Conservation (phyloP, 345 rosid genomes). For the Moricandia moricandioides region DNA sequence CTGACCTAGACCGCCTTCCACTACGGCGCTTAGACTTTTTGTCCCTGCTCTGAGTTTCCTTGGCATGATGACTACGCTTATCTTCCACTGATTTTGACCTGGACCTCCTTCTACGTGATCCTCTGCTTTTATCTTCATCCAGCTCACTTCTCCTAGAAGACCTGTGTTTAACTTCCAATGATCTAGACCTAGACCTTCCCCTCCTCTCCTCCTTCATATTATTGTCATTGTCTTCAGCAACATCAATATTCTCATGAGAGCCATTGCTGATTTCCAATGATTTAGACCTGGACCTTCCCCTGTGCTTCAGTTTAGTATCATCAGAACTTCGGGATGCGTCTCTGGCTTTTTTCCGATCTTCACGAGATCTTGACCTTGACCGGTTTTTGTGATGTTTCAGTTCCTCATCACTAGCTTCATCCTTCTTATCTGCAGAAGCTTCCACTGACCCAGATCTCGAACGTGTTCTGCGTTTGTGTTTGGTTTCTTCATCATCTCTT, state of each 20-base stretch:
- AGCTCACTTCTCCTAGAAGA: slow-evolving; percentile 37
- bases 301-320: slow-evolving; percentile 48
- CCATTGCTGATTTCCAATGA: slow-evolving; percentile 43
- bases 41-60: slow-evolving; percentile 49
- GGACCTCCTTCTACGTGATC: slow-evolving; percentile 59
- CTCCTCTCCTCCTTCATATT: slow-evolving; percentile 45
- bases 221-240: slow-evolving; percentile 42
- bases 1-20: slow-evolving; percentile 63
- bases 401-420: slow-evolving; percentile 43
- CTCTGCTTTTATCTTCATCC: slow-evolving; percentile 41
- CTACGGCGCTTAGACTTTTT: slow-evolving; percentile 54
- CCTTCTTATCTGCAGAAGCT: slow-evolving; percentile 40
- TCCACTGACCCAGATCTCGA: slow-evolving; percentile 65
- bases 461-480: slow-evolving; percentile 43
- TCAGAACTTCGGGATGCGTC: slow-evolving; percentile 42
- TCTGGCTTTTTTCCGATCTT: slow-evolving; percentile 40
- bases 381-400: slow-evolving; percentile 40
- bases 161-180: slow-evolving; percentile 43
- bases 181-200: slow-evolving; percentile 60
- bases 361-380: slow-evolving; percentile 62
- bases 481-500: slow-evolving; percentile 47
- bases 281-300: slow-evolving; percentile 53
- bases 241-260: slow-evolving; percentile 39
- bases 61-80: slow-evolving; percentile 39
- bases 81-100: slow-evolving; percentile 68